Evolutionary conservation across 2,329 filamentous ascomycete genomes (phyloP), one percentile per base, ranked within the genome.

Genomic region (Parastagonospora avenae): DNA sequence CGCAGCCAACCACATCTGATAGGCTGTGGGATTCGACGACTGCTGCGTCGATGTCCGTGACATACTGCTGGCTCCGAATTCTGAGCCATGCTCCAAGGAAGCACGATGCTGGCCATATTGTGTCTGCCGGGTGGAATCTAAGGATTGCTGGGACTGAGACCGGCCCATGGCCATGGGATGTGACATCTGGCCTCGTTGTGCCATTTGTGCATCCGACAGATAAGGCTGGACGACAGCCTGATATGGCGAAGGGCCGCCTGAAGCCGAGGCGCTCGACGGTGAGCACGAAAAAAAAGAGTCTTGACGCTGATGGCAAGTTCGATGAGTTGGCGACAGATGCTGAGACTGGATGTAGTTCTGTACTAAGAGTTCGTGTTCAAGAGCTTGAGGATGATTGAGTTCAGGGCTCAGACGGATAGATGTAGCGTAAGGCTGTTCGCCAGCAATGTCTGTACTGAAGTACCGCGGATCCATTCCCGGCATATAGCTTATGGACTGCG

Each of bases 221-320:
- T 38, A 54, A 64, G 62, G 56, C 55, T 66, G 62, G 46, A 40
- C 11, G 41, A 53, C 52, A 56, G 59, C 52, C 55, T 60, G 52
- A 24, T 57, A 46, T 39, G 54, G 52, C 11, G 46, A 42, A 28
- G n/a, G 24, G 27, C 12, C 8, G 40, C 40, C 8, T 15, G 30
- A 1, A n/a, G 41, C 29, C 14, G 38, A n/a, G 36, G 36, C 31
- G 16, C 31, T 39, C 37, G 51, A 45, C 10, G 57, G 41, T 29
- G 59, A 63, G 33, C 43, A 47, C 9, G 45, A 30, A 32, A 53
- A 52, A 29, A 57, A n/a, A 2, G 57, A 63, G 30, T 57, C 57
- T 31, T 59, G 52, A 24, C 55, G 54, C 36, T 46, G 54, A 8
- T 43, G 31, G 31, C 45, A 52, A 11, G 2, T 10, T 14, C 37